Evolutionary conservation across 257 asterid species (phyloP).

Genomic region (Hygrophila difformis): DNA sequence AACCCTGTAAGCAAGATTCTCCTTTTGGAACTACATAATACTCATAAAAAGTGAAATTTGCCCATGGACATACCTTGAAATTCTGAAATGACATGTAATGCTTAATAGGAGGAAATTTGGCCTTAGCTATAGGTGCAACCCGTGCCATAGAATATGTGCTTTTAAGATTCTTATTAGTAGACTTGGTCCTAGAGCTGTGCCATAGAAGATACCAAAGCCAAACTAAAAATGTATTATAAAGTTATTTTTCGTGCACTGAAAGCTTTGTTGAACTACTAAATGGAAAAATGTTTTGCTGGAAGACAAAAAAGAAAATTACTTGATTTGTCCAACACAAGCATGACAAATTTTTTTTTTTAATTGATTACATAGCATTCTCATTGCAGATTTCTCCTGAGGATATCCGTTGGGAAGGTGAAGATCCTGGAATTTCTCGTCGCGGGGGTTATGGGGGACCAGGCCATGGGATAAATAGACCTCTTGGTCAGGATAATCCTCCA

Average conservation of each 20-base stretch:
- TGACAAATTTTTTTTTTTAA: background rate
- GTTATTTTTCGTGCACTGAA: background rate
- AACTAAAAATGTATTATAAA: slow-evolving; percentile 9
- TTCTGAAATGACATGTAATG: background rate
- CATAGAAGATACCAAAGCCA: slow-evolving; percentile 7
- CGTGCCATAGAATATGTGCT: background rate
- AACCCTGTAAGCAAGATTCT: background rate
- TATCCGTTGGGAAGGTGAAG: slow-evolving; percentile 85
- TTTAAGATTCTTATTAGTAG: too few species aligned
- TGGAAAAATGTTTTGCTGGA: too few species aligned
- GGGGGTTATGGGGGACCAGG: slow-evolving; percentile 70
- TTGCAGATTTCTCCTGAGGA: slow-evolving; percentile 82
- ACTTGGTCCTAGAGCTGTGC: too few species aligned
- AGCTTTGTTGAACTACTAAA: background rate
- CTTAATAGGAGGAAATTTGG: background rate
- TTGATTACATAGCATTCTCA: slow-evolving; percentile 12
- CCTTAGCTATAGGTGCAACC: background rate
- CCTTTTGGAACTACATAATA: slow-evolving; percentile 1
- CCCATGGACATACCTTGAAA: slow-evolving; percentile 8
- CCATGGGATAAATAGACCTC: slow-evolving; percentile 53
- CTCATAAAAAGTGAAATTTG: slow-evolving; percentile 5
- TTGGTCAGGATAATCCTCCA: slow-evolving; percentile 59
- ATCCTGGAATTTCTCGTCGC: slow-evolving; percentile 62
- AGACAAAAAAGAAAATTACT: background rate
- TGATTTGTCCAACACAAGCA: background rate